Evolutionary conservation across 352 stramenopile species (phyloP).

Genomic region (Phytophthora litchii): DNA sequence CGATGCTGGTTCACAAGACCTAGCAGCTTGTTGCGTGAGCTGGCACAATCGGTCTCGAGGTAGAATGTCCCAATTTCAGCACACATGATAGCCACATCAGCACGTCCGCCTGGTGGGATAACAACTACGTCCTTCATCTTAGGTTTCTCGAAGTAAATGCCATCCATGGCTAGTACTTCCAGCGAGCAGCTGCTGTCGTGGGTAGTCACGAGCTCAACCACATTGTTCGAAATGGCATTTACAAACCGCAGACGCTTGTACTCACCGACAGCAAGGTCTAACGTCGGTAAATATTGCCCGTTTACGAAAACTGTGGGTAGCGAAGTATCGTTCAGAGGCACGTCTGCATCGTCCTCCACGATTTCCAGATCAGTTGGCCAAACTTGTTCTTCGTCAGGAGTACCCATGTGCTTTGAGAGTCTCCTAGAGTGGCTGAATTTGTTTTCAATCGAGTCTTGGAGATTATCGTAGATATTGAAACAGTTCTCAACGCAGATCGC

Average conservation of each 20-base stretch:
- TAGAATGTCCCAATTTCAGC: constrained; percentile 58
- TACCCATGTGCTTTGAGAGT: constrained; percentile 26
- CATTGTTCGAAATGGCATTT: constrained; percentile 86
- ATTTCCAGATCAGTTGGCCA: constrained; percentile 38
- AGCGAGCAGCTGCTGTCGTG: constrained; percentile 47
- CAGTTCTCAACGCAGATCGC: constrained; percentile 74
- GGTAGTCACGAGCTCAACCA: constrained; percentile 66
- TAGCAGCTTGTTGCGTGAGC: constrained; percentile 61
- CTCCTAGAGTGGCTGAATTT: constrained; percentile 36
- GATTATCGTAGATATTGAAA: constrained; percentile 59
- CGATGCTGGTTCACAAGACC: constrained; percentile 70
- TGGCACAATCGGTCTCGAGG: constrained; percentile 65
- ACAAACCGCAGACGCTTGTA: constrained; percentile 75
- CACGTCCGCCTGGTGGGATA: constrained; percentile 66
- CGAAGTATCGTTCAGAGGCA: constrained; percentile 74
- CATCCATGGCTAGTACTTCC: constrained; percentile 70
- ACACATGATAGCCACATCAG: constrained; percentile 67
- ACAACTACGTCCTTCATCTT: constrained; percentile 57
- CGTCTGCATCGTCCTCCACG: constrained; percentile 39
- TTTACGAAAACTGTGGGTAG: constrained; percentile 77
- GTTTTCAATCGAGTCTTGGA: constrained; percentile 67
- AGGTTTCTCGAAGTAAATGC: constrained; percentile 63
- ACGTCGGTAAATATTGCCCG: constrained; percentile 66
- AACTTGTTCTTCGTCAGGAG: constrained; percentile 11
- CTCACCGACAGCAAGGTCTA: constrained; percentile 55